Evolutionary conservation across 2,329 filamentous ascomycete genomes (phyloP), one percentile per base, ranked within the genome.

Genomic region (Neofusicoccum laricinum): DNA sequence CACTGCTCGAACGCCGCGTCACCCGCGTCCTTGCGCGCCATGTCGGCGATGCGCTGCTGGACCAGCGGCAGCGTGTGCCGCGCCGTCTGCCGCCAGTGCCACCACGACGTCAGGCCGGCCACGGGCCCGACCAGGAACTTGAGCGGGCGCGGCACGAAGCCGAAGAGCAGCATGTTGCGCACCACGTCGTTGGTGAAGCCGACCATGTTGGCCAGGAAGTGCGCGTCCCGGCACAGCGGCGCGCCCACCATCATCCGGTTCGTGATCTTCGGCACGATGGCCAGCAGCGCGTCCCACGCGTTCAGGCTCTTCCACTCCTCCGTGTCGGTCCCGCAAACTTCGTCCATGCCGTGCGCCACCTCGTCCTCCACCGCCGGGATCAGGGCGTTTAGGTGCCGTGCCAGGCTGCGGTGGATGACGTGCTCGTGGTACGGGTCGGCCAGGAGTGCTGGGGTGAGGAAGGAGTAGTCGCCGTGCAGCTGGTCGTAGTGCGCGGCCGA

Each of bases 61-160:
- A 88, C 82, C n/a, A 84, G 53, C 0, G 85, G 84, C 5, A 81
- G 64, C 4, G 82, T 76, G 30, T 77, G 71, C 32, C 72, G 74
- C 50, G 81, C 74, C 2, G 80, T 77, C 43, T 75, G 76, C 65
- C 78, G 75, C 75, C 81, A 85, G 65, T 83, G 79, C 30, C 79
- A 76, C 68, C 79, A 78, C 67, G 84, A 83, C 1, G 78, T 73
- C 0, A 85, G 68, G 3, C 79, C 69, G 21, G 82, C 67, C 0
- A 85, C 68, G 2, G 73, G 78, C 10, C 82, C 81, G 4, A 86
- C 63, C 1, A 87, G 65, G 0, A 83, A 82, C 25, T 84, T 81
- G 2, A 86, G 69, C 1, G 81, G 72, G 7, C 74, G 73, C 0
- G 85, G 84, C 2, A 83, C 73, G 64, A 84, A 71, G 64, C 80